phyloP scores from a whole-genome alignment of 2,329 filamentous ascomycete genomes.

The Hypoxylon sp. region DNA sequence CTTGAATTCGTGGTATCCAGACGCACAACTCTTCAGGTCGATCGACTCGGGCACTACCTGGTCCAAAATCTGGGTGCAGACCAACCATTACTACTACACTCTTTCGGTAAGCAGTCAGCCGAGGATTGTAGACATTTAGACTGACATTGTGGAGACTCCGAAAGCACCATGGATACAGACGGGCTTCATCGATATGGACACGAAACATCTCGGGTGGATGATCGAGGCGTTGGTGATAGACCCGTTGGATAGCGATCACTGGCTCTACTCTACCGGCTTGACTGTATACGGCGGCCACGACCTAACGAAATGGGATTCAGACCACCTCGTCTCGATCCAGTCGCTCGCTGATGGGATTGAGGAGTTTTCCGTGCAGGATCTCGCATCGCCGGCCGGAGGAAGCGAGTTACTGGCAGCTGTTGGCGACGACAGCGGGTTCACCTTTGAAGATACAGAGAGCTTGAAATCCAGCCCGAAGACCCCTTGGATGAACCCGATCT shows the following conservation, averaged over 20 bases:
- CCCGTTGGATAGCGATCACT: conserved; percentile 69
- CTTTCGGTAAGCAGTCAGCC: conserved; percentile 52
- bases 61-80: conserved; percentile 66
- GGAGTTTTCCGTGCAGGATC: conserved; percentile 63
- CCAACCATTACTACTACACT: conserved; percentile 60
- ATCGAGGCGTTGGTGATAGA: conserved; percentile 70
- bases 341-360: conserved; percentile 68
- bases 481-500: conserved; percentile 62
- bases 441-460: conserved; percentile 55
- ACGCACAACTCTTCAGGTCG: conserved; percentile 68
- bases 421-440: conserved; percentile 66
- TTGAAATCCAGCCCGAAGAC: conserved; percentile 59
- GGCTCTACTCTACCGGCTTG: conserved; percentile 71
- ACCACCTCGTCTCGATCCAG: conserved; percentile 62
- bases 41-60: conserved; percentile 67
- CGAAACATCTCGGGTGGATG: conserved; percentile 70
- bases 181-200: conserved; percentile 61
- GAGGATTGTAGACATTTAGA: background rate
- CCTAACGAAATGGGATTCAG: conserved; percentile 66
- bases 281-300: conserved; percentile 67
- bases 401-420: conserved; percentile 65
- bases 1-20: conserved; percentile 71
- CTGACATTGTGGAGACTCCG: conserved; percentile 49
- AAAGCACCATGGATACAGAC: conserved; percentile 67
- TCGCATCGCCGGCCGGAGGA: conserved; percentile 63